phyloP scores from a whole-genome alignment of 495 filamentous ascomycete species.

The Apiosordaria backusii region DNA sequence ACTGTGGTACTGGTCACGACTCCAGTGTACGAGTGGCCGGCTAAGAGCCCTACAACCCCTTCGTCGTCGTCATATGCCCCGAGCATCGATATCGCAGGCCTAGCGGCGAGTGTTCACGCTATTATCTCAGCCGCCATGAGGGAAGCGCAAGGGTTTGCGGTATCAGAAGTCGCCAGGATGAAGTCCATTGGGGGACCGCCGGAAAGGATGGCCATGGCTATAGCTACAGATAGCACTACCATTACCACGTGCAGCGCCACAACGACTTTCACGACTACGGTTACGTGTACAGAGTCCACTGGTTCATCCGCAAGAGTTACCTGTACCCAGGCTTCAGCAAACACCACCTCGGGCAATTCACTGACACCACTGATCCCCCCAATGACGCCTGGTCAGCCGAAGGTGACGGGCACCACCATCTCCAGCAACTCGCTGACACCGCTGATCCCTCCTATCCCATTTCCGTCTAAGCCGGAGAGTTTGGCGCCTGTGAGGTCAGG shows the following conservation, averaged over 20 bases:
- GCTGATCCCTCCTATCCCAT: neutral
- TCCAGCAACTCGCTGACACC: neutral
- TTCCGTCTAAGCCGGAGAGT: neutral
- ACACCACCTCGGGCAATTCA: neutral
- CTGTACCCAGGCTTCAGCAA: too few relatives aligned
- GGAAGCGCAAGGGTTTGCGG: slow-evolving; percentile 19
- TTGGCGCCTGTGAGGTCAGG: neutral
- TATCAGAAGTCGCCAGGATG: slow-evolving; percentile 18
- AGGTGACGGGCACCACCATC: neutral
- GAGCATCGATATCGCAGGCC: slow-evolving; percentile 14
- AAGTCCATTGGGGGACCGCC: slow-evolving; percentile 18
- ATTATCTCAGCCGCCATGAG: slow-evolving; percentile 22
- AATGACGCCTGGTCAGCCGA: neutral
- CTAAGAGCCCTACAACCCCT: neutral
- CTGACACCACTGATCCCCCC: neutral
- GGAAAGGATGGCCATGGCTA: slow-evolving; percentile 15
- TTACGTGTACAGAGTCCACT: slow-evolving; percentile 10
- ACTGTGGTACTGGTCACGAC: slow-evolving; percentile 19
- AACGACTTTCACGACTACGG: slow-evolving; percentile 14
- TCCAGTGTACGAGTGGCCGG: slow-evolving; percentile 21
- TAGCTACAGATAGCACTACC: slow-evolving; percentile 20
- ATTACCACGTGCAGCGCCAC: slow-evolving; percentile 20
- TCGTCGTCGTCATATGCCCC: neutral
- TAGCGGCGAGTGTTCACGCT: slow-evolving; percentile 18
- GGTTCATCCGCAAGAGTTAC: neutral